Base-by-base conservation (phyloP, 176 grass and related monocot genomes). In the Musa troglodytarum region DNA sequence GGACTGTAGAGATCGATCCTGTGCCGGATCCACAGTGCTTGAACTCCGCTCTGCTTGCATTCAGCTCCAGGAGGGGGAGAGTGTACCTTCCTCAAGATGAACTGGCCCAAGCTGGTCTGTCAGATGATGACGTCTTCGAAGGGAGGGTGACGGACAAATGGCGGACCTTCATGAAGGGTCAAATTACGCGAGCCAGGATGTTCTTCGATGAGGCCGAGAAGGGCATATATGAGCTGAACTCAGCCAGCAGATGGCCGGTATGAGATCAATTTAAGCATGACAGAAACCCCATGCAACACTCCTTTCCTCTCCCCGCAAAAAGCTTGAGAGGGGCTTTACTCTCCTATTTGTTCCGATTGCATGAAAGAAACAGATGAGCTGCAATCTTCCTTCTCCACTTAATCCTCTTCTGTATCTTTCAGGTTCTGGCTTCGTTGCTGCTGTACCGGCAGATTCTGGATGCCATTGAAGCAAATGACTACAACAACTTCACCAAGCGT, bases 21-120 rank as follows among this genome's bases (percentile, higher is more conserved):
- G 16, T 71, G 68, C 17, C 52, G 9, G 8, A 49, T 52, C 8
- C 8, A 1, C 19, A 43, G 49, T 75, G 6, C 17, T 51, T 68
- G 81, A 63, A 77, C 76, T 82, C 78, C 24, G 71, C 55, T 53
- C 87, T 67, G 71, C 75, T 83, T 80, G 50, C 77, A 86, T 85
- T 68, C 83, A 98, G 95, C 78, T 81, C 95, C 10, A 93, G 88
- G 76, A 89, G 95, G 75, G 88, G 95, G 53, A 91, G 95, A 84
- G 91, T 98, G 87, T 98, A 98, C 84, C 90, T 98, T 85, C 95
- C 95, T 54, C 56, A 85, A 74, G 95, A 98, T 59, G 95, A 98
- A 52, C 51, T 98, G 64, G 86, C 84, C 2, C 77, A 80, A 19
- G 88, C 88, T 22, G 95, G 84, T 24, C 83, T 98, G 17, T 87